phyloP scores from a whole-genome alignment of 208 protist species.

The Vickermania spadyakhi region DNA sequence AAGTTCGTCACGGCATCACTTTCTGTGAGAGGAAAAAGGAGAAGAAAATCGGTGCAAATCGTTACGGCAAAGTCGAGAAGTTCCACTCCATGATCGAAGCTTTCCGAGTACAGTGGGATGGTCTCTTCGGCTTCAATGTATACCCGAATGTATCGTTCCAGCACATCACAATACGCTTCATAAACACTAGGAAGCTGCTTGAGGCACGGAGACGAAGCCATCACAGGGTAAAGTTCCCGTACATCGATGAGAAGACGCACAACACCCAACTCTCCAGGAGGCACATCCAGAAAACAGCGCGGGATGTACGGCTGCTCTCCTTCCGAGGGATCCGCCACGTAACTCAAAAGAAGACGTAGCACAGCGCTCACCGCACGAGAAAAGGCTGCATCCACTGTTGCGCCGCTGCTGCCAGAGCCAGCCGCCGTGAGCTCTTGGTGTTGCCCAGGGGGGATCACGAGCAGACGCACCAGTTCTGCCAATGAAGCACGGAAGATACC shows the following conservation, averaged over 20 bases:
- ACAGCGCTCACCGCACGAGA: too few relatives aligned
- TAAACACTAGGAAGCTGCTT: slow-evolving; percentile 47
- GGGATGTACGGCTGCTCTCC: slow-evolving; percentile 71
- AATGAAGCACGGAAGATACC: neutral
- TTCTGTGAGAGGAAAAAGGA: slow-evolving; percentile 43
- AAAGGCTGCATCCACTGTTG: too few relatives aligned
- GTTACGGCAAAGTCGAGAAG: slow-evolving; percentile 35
- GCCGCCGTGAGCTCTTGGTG: slow-evolving; percentile 22
- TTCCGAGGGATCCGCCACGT: slow-evolving; percentile 54
- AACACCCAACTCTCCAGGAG: slow-evolving; percentile 3
- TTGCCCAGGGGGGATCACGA: neutral
- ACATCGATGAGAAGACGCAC: slow-evolving; percentile 20
- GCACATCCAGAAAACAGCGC: slow-evolving; percentile 38
- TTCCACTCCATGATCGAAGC: slow-evolving; percentile 21
- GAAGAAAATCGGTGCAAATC: slow-evolving; percentile 15
- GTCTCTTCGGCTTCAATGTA: slow-evolving; percentile 33
- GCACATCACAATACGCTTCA: slow-evolving; percentile 36
- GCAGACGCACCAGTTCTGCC: neutral
- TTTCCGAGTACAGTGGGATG: slow-evolving; percentile 12
- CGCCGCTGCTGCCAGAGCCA: too few relatives aligned
- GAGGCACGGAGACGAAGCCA: slow-evolving; percentile 6
- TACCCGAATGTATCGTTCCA: slow-evolving; percentile 35
- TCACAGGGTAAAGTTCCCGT: slow-evolving; percentile 1
- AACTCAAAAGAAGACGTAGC: slow-evolving; percentile 39
- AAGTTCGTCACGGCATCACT: slow-evolving; percentile 37